Evolutionary conservation across 495 filamentous ascomycete genomes (phyloP), one percentile per base, ranked within the genome.

Genomic region (Penicillium diatomitis): DNA sequence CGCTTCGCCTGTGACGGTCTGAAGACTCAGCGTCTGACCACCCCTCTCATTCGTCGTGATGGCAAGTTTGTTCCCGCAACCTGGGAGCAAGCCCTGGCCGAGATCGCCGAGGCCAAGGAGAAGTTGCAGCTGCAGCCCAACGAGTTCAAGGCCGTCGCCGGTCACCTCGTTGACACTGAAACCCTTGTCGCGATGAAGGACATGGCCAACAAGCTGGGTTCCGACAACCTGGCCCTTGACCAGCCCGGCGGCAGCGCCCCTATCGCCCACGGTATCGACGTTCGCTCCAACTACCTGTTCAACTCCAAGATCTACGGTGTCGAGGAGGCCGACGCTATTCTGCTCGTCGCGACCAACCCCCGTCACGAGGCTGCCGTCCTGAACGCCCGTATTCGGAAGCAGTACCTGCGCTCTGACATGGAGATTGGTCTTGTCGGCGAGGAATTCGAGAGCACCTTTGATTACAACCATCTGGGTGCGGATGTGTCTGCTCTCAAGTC

Each of bases 1-100:
- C 79, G 92, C 32, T 98, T 97, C 67, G 91, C 92, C 6, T 96
- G 90, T 66, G 92, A 98, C 70, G 92, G 91, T n/a, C 72, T 98
- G 51, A 90, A 85, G 77, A 96, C 90, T 32, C 92, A 98, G 66
- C 77, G 92, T 48, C 75, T 98, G 27, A 96, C 92, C 32, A 92
- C 88, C 38, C 92, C 92, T 4, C 71, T 98, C 37, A 86, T 96
- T 53, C 86, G 94, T 60, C 80, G 83, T 44, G 86, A 90, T 38
- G 83, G 87, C 54, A 86, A 88, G 58, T 97, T 97, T 67, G 75
- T 87, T 55, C 89, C 92, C 11, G 87, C 83, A 5, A 84, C 87
- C 3, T 98, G 92, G 92, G 90, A 96, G 65, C 88, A 96, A 61
- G 92, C 87, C 8, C 74, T 98, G 45, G 81, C 81, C 28, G 90